Evolutionary conservation across 345 rosid genomes (phyloP).

Genomic region (Populus pruinosa): DNA sequence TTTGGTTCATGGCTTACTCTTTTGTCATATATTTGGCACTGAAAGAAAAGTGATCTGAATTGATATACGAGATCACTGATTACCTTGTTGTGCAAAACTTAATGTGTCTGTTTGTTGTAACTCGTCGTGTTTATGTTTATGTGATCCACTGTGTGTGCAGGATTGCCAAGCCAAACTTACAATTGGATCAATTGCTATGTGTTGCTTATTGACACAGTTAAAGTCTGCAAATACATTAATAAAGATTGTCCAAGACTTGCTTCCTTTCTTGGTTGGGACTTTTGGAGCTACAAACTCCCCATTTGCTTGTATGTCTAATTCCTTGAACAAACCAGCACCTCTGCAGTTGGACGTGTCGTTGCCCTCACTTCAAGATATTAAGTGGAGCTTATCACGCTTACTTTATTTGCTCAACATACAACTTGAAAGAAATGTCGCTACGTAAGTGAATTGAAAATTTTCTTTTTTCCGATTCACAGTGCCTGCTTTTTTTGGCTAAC

Average conservation of each 20-base stretch:
- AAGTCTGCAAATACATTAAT: slow-evolving; percentile 24
- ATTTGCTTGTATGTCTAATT: slow-evolving; percentile 79
- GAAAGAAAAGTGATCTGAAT: neutral
- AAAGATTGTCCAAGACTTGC: slow-evolving; percentile 35
- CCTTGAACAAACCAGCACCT: slow-evolving; percentile 73
- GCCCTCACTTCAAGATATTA: slow-evolving; percentile 67
- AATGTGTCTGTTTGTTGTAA: neutral
- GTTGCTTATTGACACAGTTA: slow-evolving; percentile 36
- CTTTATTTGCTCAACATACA: slow-evolving; percentile 81
- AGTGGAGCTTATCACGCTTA: slow-evolving; percentile 67
- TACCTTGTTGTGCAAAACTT: neutral
- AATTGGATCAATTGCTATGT: slow-evolving; percentile 46
- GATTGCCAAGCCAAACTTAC: slow-evolving; percentile 31
- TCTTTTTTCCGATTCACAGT: slow-evolving; percentile 3
- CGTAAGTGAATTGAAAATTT: slow-evolving; percentile 53
- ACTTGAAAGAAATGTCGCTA: slow-evolving; percentile 84
- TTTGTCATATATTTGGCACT: neutral
- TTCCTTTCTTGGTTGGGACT: slow-evolving; percentile 36
- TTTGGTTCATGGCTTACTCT: neutral
- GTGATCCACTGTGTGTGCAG: slow-evolving; percentile 43
- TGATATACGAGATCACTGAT: neutral
- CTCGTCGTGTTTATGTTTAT: slow-evolving; percentile 14
- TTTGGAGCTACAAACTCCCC: slow-evolving; percentile 36
- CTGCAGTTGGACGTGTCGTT: slow-evolving; percentile 66
- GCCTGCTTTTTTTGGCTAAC: neutral